Evolutionary conservation across 2,329 filamentous ascomycete genomes (phyloP).

Genomic region (Ceratocystiopsis sp.): DNA sequence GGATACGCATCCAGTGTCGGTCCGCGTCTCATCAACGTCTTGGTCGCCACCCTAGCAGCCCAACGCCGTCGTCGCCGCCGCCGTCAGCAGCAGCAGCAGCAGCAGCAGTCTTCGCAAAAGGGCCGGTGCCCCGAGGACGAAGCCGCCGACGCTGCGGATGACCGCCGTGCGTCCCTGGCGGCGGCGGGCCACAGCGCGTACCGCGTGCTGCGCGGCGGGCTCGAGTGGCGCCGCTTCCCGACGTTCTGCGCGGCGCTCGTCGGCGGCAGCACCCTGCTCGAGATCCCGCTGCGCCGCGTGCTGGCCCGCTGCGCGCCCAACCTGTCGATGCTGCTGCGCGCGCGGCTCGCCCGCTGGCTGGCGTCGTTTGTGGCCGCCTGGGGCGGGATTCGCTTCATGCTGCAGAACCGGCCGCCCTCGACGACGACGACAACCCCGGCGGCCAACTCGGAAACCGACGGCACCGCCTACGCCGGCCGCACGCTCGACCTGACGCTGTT

Average conservation of each 20-base stretch:
- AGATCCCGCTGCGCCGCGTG: constrained; percentile 20
- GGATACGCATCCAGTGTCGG: constrained; percentile 43
- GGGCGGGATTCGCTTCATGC: constrained; percentile 38
- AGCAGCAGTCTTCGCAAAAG: too few relatives aligned
- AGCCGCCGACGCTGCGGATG: constrained; percentile 3
- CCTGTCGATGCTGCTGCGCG: constrained; percentile 13
- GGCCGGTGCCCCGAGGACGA: constrained; percentile 10
- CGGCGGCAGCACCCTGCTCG: constrained; percentile 43
- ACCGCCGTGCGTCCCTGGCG: not conserved
- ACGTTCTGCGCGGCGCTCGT: constrained; percentile 44
- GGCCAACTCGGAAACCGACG: not conserved
- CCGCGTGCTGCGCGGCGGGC: constrained; percentile 30
- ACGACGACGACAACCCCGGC: not conserved
- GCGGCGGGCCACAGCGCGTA: constrained; percentile 13
- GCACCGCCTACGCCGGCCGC: constrained; percentile 37
- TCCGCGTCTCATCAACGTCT: constrained; percentile 36
- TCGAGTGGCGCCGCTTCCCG: constrained; percentile 40
- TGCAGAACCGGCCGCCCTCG: constrained; percentile 36
- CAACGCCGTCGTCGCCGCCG: constrained; percentile 17
- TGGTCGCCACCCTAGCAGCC: constrained; percentile 31
- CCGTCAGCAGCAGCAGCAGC: not conserved
- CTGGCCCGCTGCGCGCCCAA: constrained; percentile 12
- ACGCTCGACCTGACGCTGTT: constrained; percentile 77
- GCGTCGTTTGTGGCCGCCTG: constrained; percentile 41
- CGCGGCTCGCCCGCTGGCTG: constrained; percentile 37